These are phyloP conservation scores for Nepenthes gracilis DNA, from an alignment of 148 eudicot genomes.

Conservation along the genomic window DNA sequence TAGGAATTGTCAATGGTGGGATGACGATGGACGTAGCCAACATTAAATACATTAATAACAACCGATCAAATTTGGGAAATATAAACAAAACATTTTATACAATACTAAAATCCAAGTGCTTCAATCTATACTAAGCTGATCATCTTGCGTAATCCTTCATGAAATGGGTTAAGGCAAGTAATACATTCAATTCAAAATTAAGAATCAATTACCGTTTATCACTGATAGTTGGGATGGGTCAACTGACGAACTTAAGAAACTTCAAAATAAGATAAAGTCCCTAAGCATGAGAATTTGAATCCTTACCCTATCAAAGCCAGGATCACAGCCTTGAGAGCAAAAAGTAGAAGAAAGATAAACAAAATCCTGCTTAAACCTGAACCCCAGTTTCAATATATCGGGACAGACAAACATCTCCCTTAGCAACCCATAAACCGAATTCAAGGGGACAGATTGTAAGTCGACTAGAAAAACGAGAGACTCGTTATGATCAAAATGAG, in stretches of 20 bases:
- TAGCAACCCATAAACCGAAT: constrained; percentile 27
- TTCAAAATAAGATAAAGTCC: neutral
- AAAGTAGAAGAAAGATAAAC: constrained; percentile 71
- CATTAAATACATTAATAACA: too few relatives aligned
- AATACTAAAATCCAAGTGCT: too few relatives aligned
- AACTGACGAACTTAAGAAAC: neutral
- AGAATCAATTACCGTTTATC: too few relatives aligned
- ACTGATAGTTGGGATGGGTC: too few relatives aligned
- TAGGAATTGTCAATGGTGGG: too few relatives aligned
- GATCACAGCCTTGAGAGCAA: constrained; percentile 31
- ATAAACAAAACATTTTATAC: too few relatives aligned
- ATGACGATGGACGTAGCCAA: too few relatives aligned
- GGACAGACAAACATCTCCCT: constrained; percentile 35
- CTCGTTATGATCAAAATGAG: constrained; percentile 5
- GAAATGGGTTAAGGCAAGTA: too few relatives aligned
- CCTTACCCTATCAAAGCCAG: constrained; percentile 58
- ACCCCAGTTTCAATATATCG: constrained; percentile 58
- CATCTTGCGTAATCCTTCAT: too few relatives aligned
- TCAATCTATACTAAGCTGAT: too few relatives aligned
- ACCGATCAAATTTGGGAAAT: too few relatives aligned
- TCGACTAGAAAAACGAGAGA: constrained; percentile 47
- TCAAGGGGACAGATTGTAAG: constrained; percentile 30
- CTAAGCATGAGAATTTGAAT: neutral
- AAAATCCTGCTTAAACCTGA: constrained; percentile 83
- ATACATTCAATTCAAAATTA: too few relatives aligned